These are phyloP conservation scores for Angophora floribunda DNA, from an alignment of 345 rosid species.

Conservation along the genomic window DNA sequence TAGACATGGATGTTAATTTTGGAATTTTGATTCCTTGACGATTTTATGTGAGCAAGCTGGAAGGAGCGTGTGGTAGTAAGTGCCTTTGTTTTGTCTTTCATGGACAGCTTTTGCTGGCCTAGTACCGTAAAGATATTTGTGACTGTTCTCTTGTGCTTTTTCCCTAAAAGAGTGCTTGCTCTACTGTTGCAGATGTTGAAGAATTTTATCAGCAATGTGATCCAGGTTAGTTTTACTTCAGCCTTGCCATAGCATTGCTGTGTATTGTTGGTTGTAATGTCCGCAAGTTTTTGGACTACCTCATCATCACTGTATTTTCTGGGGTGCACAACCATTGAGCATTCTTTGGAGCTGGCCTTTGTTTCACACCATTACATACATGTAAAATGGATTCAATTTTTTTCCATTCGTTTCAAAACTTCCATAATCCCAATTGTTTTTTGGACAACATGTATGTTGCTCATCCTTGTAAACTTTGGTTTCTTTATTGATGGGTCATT, in stretches of 20 bases:
- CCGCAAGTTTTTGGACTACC: background rate
- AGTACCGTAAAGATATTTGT: background rate
- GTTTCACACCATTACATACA: background rate
- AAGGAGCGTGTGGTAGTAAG: background rate
- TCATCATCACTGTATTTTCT: background rate
- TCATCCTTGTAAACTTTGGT: background rate
- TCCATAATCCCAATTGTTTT: background rate
- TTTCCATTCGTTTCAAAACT: background rate
- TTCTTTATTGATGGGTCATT: background rate
- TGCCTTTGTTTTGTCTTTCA: background rate
- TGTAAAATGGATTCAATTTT: background rate
- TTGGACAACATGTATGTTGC: background rate
- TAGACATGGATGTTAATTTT: background rate
- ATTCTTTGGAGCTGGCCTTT: background rate
- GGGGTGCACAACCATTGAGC: background rate
- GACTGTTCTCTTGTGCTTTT: background rate
- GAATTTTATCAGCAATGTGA: constrained; percentile 57
- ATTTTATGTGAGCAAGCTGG: background rate
- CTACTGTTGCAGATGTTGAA: constrained; percentile 44
- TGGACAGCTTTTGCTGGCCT: background rate
- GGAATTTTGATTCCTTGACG: background rate
- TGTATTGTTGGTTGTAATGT: background rate
- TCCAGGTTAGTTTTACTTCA: constrained; percentile 40
- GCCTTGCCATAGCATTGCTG: background rate
- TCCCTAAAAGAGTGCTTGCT: background rate